These are phyloP conservation scores for Cunninghamia lanceolata DNA, from an alignment of 75 land plant genomes.

Conservation along the genomic window DNA sequence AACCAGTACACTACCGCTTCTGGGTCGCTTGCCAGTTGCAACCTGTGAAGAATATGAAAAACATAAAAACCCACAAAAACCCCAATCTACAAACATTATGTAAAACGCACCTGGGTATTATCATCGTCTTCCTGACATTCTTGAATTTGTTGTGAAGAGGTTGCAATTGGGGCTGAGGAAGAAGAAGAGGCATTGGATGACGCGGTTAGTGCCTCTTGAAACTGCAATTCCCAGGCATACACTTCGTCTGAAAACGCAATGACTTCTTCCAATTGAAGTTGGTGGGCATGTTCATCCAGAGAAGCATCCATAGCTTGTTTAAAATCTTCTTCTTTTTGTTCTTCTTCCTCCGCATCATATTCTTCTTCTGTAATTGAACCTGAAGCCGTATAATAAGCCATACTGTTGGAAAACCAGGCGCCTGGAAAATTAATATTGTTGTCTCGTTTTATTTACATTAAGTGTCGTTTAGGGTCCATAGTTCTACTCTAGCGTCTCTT, in stretches of 20 bases:
- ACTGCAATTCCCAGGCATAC: constrained; percentile 1
- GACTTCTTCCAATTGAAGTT: constrained; percentile 12
- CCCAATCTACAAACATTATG: neutral
- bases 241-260: neutral
- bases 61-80: neutral
- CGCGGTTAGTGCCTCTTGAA: constrained; percentile 1
- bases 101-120: neutral
- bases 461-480: too few species aligned
- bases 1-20: neutral
- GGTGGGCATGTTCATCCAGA: neutral
- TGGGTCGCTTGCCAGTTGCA: neutral
- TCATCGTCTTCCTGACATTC: neutral
- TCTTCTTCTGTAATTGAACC: neutral
- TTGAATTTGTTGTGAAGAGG: neutral
- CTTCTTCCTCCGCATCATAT: neutral
- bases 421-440: too few species aligned
- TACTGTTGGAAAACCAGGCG: too few species aligned
- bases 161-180: neutral
- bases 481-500: too few species aligned
- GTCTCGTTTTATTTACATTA: too few species aligned
- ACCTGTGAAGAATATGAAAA: neutral
- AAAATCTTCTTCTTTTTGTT: neutral
- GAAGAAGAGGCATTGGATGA: neutral
- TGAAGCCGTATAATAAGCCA: neutral
- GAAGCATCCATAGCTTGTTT: constrained; percentile 1